Conservation (phyloP, 1,284 basidiomycete genomes). For the Mixia osmundae region DNA sequence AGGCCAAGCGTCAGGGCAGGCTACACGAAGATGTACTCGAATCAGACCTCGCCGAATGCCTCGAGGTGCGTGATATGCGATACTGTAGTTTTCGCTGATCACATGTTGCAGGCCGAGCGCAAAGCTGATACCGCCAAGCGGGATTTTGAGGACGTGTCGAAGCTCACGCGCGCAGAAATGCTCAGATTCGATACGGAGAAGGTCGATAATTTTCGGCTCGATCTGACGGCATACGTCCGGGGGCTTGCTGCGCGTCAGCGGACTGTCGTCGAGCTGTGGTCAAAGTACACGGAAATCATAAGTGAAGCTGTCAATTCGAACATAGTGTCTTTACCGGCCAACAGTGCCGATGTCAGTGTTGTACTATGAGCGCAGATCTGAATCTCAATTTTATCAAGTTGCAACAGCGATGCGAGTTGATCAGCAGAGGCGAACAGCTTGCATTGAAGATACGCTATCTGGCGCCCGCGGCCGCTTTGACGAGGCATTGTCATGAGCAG, state of each 20-base stretch:
- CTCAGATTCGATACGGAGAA: conserved; percentile 83
- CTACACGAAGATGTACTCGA: conserved; percentile 40
- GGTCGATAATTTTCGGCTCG: conserved; percentile 61
- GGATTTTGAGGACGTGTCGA: conserved; percentile 69
- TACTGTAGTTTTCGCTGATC: not conserved
- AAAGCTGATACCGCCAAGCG: conserved; percentile 51
- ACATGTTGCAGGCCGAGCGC: conserved; percentile 42
- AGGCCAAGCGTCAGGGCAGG: conserved; percentile 45
- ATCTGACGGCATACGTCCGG: conserved; percentile 49
- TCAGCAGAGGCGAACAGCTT: no score
- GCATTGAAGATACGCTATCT: no score
- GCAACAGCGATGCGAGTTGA: no score
- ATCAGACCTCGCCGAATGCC: conserved; percentile 44
- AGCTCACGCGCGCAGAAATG: conserved; percentile 71
- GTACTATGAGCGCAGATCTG: no score
- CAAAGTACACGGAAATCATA: conserved; percentile 1
- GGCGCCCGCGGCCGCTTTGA: no score
- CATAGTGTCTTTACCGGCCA: not conserved
- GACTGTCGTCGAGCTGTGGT: conserved; percentile 29
- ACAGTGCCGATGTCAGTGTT: no score
- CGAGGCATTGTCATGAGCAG: no score
- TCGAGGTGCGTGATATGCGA: conserved; percentile 34
- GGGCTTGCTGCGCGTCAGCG: conserved; percentile 61
- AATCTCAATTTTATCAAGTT: no score
- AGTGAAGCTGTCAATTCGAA: not conserved